Evolutionary conservation across 805 yeast species (phyloP), one percentile per base, ranked within the genome.

Genomic region (Saturnispora diversa): DNA sequence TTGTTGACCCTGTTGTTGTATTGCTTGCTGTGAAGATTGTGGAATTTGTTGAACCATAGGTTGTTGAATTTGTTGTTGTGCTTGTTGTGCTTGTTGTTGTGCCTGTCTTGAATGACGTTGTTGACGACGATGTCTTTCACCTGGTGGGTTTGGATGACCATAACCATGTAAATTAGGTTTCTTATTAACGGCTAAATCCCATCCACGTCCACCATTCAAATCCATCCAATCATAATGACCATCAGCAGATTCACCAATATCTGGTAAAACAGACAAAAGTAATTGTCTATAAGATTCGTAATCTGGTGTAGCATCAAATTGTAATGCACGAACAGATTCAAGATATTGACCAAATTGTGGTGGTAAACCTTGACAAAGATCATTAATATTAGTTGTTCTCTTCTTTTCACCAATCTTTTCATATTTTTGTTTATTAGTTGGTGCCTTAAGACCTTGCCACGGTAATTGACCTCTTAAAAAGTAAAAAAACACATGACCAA

Each of bases 381-480:
- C 97, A 51, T 73, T 74, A 46, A 88, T 82, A 36, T 84, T 80
- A 1, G 98, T 90, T 2, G 86, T 72, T 64, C 88, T 86, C 61
- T 92, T 92, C 68, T 87, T 90, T 59, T 88, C 94, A 45, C 98
- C 97, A 60, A 92, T 92, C 60, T 87, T 88, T 62, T 92, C 97
- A 63, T 92, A 92, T 65, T 92, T 92, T 55, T 86, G 96, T 65
- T 92, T 90, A 69, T 92, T 92, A 30, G 95, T 88, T 50, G 96
- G 96, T 6, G 98, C 98, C 62, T 92, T 90, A 51, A 92, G 71
- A 20, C 98, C 98, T 68, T 92, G 98, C 98, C 98, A 92, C 47
- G 98, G 98, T 55, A 92, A 69, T 44, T 85, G 84, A 34, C 98
- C 98, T 53, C 94, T 76, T 50, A 90, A 64, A 63, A 92, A 92